These are phyloP conservation scores for Aspergillus ostianus DNA, from an alignment of 495 filamentous ascomycete species.

Conservation along the genomic window DNA sequence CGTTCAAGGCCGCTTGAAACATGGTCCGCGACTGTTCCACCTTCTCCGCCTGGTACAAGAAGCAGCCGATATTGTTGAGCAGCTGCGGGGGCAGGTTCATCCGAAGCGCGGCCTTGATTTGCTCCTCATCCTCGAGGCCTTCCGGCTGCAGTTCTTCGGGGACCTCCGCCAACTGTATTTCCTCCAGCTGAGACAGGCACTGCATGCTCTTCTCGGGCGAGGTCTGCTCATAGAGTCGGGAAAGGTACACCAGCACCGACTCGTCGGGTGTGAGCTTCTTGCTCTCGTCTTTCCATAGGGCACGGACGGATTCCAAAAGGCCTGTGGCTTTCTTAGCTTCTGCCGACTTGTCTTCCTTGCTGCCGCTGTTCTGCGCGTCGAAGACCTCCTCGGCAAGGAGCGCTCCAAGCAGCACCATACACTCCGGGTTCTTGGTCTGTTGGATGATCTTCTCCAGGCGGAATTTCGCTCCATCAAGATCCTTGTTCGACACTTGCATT, in stretches of 20 bases:
- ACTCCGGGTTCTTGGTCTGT: constrained; percentile 80
- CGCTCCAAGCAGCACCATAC: constrained; percentile 84
- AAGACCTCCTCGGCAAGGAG: constrained; percentile 94
- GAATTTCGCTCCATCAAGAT: constrained; percentile 89
- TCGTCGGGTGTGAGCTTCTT: constrained; percentile 76
- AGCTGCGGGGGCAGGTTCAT: constrained; percentile 83
- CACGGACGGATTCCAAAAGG: constrained; percentile 78
- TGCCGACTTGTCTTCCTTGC: constrained; percentile 81
- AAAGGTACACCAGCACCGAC: constrained; percentile 87
- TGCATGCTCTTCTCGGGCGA: constrained; percentile 86
- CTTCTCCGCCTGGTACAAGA: constrained; percentile 84
- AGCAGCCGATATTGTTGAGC: constrained; percentile 95
- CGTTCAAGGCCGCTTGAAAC: constrained; percentile 83
- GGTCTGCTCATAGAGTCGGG: constrained; percentile 82
- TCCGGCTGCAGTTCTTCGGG: constrained; percentile 64
- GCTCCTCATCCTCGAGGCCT: constrained; percentile 62
- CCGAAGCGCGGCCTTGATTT: constrained; percentile 58
- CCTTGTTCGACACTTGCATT: constrained; percentile 76
- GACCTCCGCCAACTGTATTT: constrained; percentile 76
- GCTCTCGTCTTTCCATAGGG: constrained; percentile 87
- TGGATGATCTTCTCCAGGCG: constrained; percentile 90
- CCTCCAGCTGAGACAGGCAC: constrained; percentile 85
- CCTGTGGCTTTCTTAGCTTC: constrained; percentile 80
- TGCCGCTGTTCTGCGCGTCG: constrained; percentile 62
- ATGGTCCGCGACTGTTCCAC: constrained; percentile 75